phyloP scores from a whole-genome alignment of 208 protist genomes.

The Strigomonas culicis region DNA sequence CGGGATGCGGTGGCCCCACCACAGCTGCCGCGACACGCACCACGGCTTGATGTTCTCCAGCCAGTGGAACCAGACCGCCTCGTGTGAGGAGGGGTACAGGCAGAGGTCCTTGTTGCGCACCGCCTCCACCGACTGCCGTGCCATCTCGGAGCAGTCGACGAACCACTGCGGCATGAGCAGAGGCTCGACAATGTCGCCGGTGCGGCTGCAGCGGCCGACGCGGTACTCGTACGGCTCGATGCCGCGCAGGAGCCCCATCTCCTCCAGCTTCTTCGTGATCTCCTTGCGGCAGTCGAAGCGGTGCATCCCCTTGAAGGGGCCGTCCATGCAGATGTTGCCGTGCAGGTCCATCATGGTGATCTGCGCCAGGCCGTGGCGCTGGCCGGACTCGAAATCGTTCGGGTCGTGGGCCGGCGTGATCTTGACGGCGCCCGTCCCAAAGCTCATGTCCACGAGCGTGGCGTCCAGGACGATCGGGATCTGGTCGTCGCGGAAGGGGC shows the following conservation, averaged over 20 bases:
- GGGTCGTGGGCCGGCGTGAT: conserved; percentile 99
- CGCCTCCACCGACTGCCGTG: conserved; percentile 72
- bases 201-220: conserved; percentile 96
- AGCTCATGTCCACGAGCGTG: conserved; percentile 96
- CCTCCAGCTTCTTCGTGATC: conserved; percentile 89
- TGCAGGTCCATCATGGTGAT: conserved; percentile 97
- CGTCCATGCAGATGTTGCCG: conserved; percentile 92
- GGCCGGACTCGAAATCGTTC: conserved; percentile 99
- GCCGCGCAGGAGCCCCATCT: conserved; percentile 89
- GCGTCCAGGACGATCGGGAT: conserved; percentile 98
- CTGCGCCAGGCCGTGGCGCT: conserved; percentile 95
- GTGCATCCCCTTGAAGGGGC: conserved; percentile 94
- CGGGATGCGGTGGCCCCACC: conserved; percentile 99
- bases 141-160: conserved; percentile 93
- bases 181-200: conserved; percentile 99
- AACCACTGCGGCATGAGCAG: conserved; percentile 99
- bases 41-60: conserved; percentile 96
- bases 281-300: conserved; percentile 94
- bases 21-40: conserved; percentile 99
- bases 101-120: conserved; percentile 91
- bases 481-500: conserved; percentile 94
- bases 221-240: conserved; percentile 93
- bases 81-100: conserved; percentile 93
- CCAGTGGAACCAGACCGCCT: conserved; percentile 96
- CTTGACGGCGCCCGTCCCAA: conserved; percentile 98